These are phyloP conservation scores for Bassia scoparia DNA, from an alignment of 148 eudicot genomes.

Conservation along the genomic window DNA sequence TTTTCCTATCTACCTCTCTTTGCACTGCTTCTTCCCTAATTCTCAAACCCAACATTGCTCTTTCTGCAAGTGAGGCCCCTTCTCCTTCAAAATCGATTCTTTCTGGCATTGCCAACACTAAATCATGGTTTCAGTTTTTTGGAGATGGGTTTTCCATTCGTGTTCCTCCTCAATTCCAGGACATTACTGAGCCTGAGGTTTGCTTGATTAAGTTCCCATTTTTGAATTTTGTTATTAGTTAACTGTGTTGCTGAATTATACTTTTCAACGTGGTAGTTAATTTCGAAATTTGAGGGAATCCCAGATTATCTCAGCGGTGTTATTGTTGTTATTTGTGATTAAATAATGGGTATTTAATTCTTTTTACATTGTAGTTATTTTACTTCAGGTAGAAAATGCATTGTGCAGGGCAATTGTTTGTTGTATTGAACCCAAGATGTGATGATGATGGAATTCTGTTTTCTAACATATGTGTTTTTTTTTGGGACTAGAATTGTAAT, in stretches of 20 bases:
- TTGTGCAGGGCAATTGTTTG: background rate
- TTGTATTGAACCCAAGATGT: background rate
- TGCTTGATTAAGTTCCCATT: background rate
- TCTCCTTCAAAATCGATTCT: constrained; percentile 49
- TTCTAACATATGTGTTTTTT: background rate
- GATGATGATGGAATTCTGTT: background rate
- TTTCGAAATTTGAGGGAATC: background rate
- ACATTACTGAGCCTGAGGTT: constrained; percentile 89
- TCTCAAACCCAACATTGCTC: constrained; percentile 28
- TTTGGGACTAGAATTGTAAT: background rate
- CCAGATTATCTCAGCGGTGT: background rate
- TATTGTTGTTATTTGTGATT: background rate
- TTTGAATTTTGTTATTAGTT: background rate
- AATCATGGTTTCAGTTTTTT: constrained; percentile 84
- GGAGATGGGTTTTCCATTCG: constrained; percentile 91
- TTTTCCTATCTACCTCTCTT: constrained; percentile 35
- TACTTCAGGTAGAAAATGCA: too few species aligned
- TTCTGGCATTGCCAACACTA: constrained; percentile 69
- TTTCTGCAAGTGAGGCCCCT: constrained; percentile 30
- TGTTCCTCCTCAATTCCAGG: constrained; percentile 75
- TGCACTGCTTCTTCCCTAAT: constrained; percentile 37
- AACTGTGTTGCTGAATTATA: background rate
- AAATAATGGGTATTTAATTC: constrained; percentile 11
- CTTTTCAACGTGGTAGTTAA: background rate
- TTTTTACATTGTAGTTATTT: background rate